Evolutionary conservation across 352 stramenopile species (phyloP), one percentile per base, ranked within the genome.

Genomic region (Pythium sp.): DNA sequence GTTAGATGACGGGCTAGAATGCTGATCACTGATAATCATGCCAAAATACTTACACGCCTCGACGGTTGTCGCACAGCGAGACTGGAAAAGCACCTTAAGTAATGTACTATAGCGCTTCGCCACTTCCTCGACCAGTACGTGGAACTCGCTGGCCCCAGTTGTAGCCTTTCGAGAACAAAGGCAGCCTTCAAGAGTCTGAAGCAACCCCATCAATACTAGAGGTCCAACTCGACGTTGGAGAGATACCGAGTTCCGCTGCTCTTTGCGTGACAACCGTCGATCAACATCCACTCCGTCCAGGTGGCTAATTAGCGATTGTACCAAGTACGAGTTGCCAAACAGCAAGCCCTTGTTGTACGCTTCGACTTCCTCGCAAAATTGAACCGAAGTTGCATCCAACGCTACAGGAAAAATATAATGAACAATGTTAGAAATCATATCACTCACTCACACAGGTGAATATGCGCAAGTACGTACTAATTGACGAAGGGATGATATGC

Each of bases 181-280:
- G 26, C 94, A 83, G 8, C 77, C 86, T 72, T 99, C 95, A 0
- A 99, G 75, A 18, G 94, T 95, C 64, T 97, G 84, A 47, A 97
- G 83, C 59, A 97, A 69, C 1, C 90, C 91, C 88, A 98, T 97
- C 59, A 98, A 79, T 46, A 97, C 89, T 46, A 98, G 80, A 30
- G 89, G 86, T 0, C 87, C 87, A n/a, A 81, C 72, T 57, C 41
- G 71, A 8, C 62, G 70, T 8, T 62, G 24, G 0, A 41, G 56
- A 15, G 65, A 60, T 55, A 71, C 57, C 8, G 64, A 54, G 32
- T 58, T 68, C 46, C 73, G 59, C n/a, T 64, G 68, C 18, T 58
- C 55, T 9, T 65, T 65, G 8, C 73, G 74, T 5, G 22, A 60
- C 18, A 46, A 34, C 2, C 64, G 57, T 3, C 64, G 64, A 51